Base-by-base conservation (phyloP, 176 grass and related monocot genomes). In the Aegilops tauschii region DNA sequence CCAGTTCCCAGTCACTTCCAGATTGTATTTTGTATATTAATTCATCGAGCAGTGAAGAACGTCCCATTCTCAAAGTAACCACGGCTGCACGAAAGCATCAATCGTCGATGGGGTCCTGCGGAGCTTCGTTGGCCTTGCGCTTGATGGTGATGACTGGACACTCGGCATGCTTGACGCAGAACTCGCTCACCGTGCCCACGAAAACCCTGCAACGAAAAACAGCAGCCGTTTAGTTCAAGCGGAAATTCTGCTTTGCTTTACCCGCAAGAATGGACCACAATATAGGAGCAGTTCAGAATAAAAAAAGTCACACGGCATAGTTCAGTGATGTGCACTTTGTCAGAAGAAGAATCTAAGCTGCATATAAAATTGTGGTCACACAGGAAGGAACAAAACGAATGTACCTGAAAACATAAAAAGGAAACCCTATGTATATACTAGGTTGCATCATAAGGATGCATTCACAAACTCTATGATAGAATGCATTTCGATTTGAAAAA, bases 121-220 rank as follows among this genome's bases (percentile, higher is more conserved):
- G 97, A 76, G 94, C 75, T 89, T 98, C 97, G 42, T 85, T 80
- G 23, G 90, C 92, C 35, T 94, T 99, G 54, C 97, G 89, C 68
- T 95, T 99, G 54, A 99, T 99, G 84, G 94, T 93, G 85, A 93
- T 90, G 76, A 99, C 94, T 8, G 97, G 94, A 40, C 94, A 96
- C 54, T 96, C 94, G 2, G 90, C 97, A 83, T 98, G 97, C 92
- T 96, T 98, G 27, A 94, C 97, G 18, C 92, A 96, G 90, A 91
- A 98, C 79, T 96, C 94, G 71, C 94, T 96, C 70, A 96, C 97
- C 16, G 97, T 91, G 18, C 94, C 97, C 39, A 99, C 94, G 69
- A 94, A 96, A 90, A 96, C 97, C 90, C 97, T 94, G 42, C 35
- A 88, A 83, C 78, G 13, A 35, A 47, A 45, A 88, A 52, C 27